Base-by-base conservation (phyloP, 345 rosid genomes). In the Syzygium jambos region DNA sequence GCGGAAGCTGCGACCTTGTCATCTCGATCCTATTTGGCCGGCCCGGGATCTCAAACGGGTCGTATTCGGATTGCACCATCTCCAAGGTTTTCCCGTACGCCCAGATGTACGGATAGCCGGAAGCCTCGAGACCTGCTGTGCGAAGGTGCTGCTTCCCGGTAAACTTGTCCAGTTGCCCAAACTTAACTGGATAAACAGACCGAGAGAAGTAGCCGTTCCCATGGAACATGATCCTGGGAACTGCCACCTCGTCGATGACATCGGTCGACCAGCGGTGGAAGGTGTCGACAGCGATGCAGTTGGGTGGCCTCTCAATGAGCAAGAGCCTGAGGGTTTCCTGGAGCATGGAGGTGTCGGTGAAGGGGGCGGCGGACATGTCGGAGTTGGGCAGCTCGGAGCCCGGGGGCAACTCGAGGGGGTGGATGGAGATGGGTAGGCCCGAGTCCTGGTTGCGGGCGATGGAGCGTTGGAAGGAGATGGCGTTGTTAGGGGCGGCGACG, bases 21-120 rank as follows among this genome's bases (percentile, higher is more conserved):
- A 94, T 34, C 84, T 88, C 92, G 49, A 93, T 88, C 87, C 54
- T 52, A 77, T 89, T 90, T 21, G 94, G 91, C 78, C 93, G 92
- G 15, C 91, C 93, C 2, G 93, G 93, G 6, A 93, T 88, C 29
- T 91, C 85, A 84, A 93, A 91, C 49, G 91, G 91, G 52, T 93
- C 92, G 15, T 51, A 87, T 86, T 94, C 93, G 25, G 94, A 92
- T 29, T 55, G 41, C 27, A 89, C 90, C 27, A 14, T 88, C 88
- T 91, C 89, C 83, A 86, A 38, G 41, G 85, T 46, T 91, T 90
- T 4, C 41, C 41, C 41, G 41, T 38, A 38, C 41, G 41, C 41
- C 41, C 41, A 38, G 41, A 38, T 38, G 41, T 38, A 38, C 41
- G 41, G 41, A 38, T 38, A 2, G 41, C 41, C 41, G 41, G 41